These are phyloP conservation scores for Terfezia claveryi DNA, from an alignment of 495 filamentous ascomycete species.

Conservation along the genomic window DNA sequence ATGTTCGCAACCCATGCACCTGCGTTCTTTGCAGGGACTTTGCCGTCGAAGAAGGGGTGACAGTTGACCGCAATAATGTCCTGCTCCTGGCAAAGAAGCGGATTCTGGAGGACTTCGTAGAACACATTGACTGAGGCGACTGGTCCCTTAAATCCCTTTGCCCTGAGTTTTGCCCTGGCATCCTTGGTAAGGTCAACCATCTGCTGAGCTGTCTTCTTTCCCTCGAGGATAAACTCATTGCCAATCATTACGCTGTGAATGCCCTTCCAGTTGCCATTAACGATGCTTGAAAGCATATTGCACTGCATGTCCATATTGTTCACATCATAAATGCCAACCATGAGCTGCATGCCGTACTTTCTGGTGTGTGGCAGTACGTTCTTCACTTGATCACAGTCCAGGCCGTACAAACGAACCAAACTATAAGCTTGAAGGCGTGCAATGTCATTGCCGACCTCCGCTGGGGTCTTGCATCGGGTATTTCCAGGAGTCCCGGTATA, in stretches of 20 bases:
- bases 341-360: slow-evolving; percentile 37
- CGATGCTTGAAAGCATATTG: slow-evolving; percentile 29
- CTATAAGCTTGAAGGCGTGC: slow-evolving; percentile 28
- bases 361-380: slow-evolving; percentile 37
- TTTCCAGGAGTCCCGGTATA: slow-evolving; percentile 34
- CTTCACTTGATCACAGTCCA: slow-evolving; percentile 49
- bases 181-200: background rate
- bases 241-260: slow-evolving; percentile 55
- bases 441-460: slow-evolving; percentile 42
- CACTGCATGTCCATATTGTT: slow-evolving; percentile 32
- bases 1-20: slow-evolving; percentile 39
- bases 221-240: slow-evolving; percentile 57
- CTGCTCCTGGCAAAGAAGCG: slow-evolving; percentile 41
- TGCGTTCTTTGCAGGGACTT: slow-evolving; percentile 31
- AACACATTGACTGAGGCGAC: slow-evolving; percentile 67
- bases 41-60: slow-evolving; percentile 65
- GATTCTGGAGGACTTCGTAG: slow-evolving; percentile 39
- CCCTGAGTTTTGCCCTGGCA: slow-evolving; percentile 35
- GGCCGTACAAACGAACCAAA: slow-evolving; percentile 56
- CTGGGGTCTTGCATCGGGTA: slow-evolving; percentile 36
- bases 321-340: slow-evolving; percentile 51
- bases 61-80: slow-evolving; percentile 65
- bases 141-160: slow-evolving; percentile 44
- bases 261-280: slow-evolving; percentile 31
- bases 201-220: slow-evolving; percentile 22